These are phyloP conservation scores for Capillidium rhysosporum DNA, from an alignment of 371 early-diverging fungal genomes.

Conservation along the genomic window DNA sequence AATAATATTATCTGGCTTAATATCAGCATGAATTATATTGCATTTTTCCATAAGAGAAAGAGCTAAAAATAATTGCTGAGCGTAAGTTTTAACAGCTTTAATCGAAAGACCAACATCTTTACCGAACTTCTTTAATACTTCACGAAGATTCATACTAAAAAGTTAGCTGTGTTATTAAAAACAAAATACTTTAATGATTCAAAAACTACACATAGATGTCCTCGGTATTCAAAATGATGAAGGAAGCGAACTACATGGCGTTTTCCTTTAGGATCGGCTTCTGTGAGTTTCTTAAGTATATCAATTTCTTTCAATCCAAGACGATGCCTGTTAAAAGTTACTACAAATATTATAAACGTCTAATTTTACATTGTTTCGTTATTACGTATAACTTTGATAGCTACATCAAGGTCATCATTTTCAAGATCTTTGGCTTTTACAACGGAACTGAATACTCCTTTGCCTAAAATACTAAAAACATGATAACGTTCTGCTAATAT, in stretches of 20 bases:
- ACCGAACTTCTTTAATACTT: slow-evolving; percentile 84
- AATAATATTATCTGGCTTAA: slow-evolving; percentile 96
- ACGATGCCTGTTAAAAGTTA: slow-evolving; percentile 31
- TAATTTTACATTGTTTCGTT: slow-evolving; percentile 74
- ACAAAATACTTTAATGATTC: slow-evolving; percentile 50
- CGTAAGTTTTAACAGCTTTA: slow-evolving; percentile 77
- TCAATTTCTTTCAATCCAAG: slow-evolving; percentile 82
- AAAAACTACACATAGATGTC: slow-evolving; percentile 86
- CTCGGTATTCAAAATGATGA: slow-evolving; percentile 72
- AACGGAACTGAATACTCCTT: slow-evolving; percentile 88
- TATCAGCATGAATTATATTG: slow-evolving; percentile 86
- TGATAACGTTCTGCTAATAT: slow-evolving; percentile 65
- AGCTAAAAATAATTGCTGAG: slow-evolving; percentile 76
- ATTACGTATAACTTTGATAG: slow-evolving; percentile 86
- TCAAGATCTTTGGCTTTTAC: slow-evolving; percentile 66
- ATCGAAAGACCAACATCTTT: slow-evolving; percentile 79
- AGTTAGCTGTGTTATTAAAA: neutral
- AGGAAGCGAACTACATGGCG: slow-evolving; percentile 69
- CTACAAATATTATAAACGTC: neutral
- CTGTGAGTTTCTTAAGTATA: slow-evolving; percentile 60
- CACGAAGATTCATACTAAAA: slow-evolving; percentile 70
- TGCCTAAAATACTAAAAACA: slow-evolving; percentile 65
- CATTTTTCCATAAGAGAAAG: slow-evolving; percentile 64
- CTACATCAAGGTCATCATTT: slow-evolving; percentile 53
- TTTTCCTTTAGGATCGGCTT: slow-evolving; percentile 65